Percentiles rank a stretch among this genome's conserved stretches.
These are phyloP conservation scores for Thecaphora thlaspeos DNA, from an alignment of 1,284 basidiomycete species.

Conservation along the genomic window DNA sequence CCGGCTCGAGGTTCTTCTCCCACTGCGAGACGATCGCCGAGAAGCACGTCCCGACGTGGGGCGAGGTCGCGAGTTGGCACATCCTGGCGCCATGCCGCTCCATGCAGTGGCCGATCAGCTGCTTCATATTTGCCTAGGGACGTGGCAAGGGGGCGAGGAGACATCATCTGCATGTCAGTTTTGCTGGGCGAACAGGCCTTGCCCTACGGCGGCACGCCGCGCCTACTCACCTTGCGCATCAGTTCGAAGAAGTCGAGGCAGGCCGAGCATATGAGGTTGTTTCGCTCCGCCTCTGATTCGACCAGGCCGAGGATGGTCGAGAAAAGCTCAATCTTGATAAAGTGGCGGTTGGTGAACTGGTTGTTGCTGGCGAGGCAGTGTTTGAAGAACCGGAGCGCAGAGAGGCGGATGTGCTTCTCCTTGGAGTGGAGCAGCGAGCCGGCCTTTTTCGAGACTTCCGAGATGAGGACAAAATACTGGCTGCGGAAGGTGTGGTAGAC, in stretches of 20 bases:
- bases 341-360: slow-evolving; percentile 77
- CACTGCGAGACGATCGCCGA: slow-evolving; percentile 72
- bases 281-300: slow-evolving; percentile 74
- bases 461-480: slow-evolving; percentile 77
- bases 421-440: slow-evolving; percentile 66
- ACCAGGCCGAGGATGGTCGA: slow-evolving; percentile 80
- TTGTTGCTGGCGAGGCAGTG: slow-evolving; percentile 81
- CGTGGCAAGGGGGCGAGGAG: neutral
- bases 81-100: slow-evolving; percentile 71
- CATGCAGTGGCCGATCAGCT: slow-evolving; percentile 81
- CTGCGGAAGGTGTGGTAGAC: slow-evolving; percentile 78
- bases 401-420: slow-evolving; percentile 75
- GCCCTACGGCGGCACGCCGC: too few relatives aligned
- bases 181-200: too few relatives aligned
- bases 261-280: slow-evolving; percentile 89
- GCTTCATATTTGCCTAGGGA: slow-evolving; percentile 78
- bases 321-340: slow-evolving; percentile 81
- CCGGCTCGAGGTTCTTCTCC: slow-evolving; percentile 81
- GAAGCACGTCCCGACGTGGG: slow-evolving; percentile 70
- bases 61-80: slow-evolving; percentile 67
- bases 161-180: neutral
- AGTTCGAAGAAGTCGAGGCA: slow-evolving; percentile 93
- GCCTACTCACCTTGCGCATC: slow-evolving; percentile 64
- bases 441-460: slow-evolving; percentile 43
- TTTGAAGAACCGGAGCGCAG: slow-evolving; percentile 78